Percentiles rank a stretch among this genome's conserved stretches.
phyloP scores from a whole-genome alignment of 148 eudicot genomes.

The Heliamphora exappendiculata region DNA sequence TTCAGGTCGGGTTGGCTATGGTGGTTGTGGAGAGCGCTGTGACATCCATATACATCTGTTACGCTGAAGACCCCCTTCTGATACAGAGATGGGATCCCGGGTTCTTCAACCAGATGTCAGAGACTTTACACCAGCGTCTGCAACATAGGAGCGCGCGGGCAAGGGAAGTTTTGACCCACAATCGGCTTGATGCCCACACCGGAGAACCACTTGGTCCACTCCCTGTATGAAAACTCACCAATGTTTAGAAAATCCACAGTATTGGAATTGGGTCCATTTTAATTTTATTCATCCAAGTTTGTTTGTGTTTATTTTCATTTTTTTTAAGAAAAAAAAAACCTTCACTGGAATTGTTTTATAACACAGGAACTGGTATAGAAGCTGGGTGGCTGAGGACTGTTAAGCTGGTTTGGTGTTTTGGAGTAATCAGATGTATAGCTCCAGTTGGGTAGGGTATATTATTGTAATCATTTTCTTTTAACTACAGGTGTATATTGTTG shows the following conservation, averaged over 20 bases:
- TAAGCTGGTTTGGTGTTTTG: background rate
- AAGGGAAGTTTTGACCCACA: slow-evolving; percentile 54
- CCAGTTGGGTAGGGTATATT: background rate
- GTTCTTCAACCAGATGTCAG: slow-evolving; percentile 75
- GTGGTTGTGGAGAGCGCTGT: slow-evolving; percentile 94
- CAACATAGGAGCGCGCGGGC: slow-evolving; percentile 86
- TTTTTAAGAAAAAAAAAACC: too few relatives aligned
- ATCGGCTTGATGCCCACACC: slow-evolving; percentile 38
- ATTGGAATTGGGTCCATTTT: background rate
- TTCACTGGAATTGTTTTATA: too few relatives aligned
- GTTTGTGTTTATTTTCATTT: too few relatives aligned
- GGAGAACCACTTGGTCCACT: slow-evolving; percentile 25
- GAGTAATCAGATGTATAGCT: background rate
- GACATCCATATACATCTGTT: slow-evolving; percentile 84
- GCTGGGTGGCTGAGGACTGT: background rate
- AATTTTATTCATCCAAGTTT: background rate
- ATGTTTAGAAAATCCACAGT: background rate
- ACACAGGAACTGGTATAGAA: too few relatives aligned
- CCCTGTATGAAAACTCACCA: slow-evolving; percentile 11
- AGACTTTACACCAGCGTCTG: slow-evolving; percentile 76
- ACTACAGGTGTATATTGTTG: background rate
- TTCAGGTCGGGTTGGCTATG: slow-evolving; percentile 85
- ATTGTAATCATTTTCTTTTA: background rate
- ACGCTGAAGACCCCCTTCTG: slow-evolving; percentile 73
- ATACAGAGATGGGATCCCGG: slow-evolving; percentile 74